Base-by-base conservation (phyloP, 176 grass and related monocot genomes). In the Rhynchospora breviuscula region DNA sequence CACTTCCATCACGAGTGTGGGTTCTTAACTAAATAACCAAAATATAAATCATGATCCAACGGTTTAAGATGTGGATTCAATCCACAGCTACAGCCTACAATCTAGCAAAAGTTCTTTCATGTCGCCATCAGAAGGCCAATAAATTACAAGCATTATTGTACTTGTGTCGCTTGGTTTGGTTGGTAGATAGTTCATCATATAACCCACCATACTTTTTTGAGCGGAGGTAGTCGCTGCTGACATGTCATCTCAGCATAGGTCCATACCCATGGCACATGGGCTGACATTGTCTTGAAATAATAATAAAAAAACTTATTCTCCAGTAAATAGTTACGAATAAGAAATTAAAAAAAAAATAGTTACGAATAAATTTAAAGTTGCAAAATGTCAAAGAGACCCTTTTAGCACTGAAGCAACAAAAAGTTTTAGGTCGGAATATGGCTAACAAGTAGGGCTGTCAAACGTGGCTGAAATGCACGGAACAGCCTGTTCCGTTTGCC, bases 141-240 rank as follows among this genome's bases (percentile, higher is more conserved):
- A 78, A 78, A 78, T 17, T 57, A 63, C n/a, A 52, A 51, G n/a
- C 10, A 82, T 82, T 82, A 82, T 82, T 82, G 80, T 82, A 82
- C 80, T 31, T 64, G 31, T 62, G 79, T 65, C 31, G 17, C 33
- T 63, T 62, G 57, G 5, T 43, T 79, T 81, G 78, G 53, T 79
- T 58, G 49, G 76, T 79, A 22, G 53, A 19, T 40, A 53, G 19
- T 35, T 67, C 64, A 67, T 67, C 26, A 35, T 67, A 46, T 17
- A 45, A 71, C 46, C 67, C 45, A 47, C 67, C 31, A 11, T 63
- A 15, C 19, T 18, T 46, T n/a, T 46, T 47, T 62, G n/a, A 63
- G 79, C 66, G 79, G 79, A 68, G 63, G 80, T 0, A 59, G 67
- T 26, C 51, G 31, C 5, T 82, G 62, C 60, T 82, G 33, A 66